Base-by-base conservation (phyloP, 164 flowering plant genomes). In the Saururus chinensis region DNA sequence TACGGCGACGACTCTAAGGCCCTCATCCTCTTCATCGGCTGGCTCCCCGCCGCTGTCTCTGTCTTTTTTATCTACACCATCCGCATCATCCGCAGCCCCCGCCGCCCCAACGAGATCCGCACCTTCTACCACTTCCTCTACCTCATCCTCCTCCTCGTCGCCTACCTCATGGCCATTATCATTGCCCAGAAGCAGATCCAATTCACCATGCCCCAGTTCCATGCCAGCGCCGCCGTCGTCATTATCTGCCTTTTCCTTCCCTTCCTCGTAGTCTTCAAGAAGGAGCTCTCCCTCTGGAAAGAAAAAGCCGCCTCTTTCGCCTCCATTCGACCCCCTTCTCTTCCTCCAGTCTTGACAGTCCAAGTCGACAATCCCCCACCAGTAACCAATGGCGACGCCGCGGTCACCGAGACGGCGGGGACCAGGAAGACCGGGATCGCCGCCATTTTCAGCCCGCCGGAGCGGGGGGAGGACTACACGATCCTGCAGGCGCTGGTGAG, bases 401-500 rank as follows among this genome's bases (percentile, higher is more conserved):
- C 53, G 22, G 35, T 22, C 40, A 14, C 30, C 9, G 0, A 11
- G 51, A 53, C 21, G 22, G 5, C 63, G 0, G 17, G 9, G 25
- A 16, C 23, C 12, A 48, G 41, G 4, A 35, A 52, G 16, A 35
- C 5, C 14, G 58, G 78, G 55, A 66, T 74, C 59, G 11, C 22
- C 5, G 68, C 55, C 19, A 62, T 72, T 37, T 80, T 80, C 61
- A 68, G 22, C 19, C 73, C 80, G 1, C 88, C 86, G 37, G 67
- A 73, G 2, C 71, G 87, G 63, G 91, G 88, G 0, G 84, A 83
- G 11, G 88, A 85, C 67, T 79, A 74, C 74, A 81, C 84, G 0
- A 85, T 85, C 10, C 61, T 79, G 9, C 91, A 85, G 59, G 91
- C 86, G 0, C 75, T 83, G 0, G 72, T 83, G 54, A 83, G 82